Conservation (phyloP, 2,329 filamentous ascomycete genomes). For the Cladophialophora immunda region DNA sequence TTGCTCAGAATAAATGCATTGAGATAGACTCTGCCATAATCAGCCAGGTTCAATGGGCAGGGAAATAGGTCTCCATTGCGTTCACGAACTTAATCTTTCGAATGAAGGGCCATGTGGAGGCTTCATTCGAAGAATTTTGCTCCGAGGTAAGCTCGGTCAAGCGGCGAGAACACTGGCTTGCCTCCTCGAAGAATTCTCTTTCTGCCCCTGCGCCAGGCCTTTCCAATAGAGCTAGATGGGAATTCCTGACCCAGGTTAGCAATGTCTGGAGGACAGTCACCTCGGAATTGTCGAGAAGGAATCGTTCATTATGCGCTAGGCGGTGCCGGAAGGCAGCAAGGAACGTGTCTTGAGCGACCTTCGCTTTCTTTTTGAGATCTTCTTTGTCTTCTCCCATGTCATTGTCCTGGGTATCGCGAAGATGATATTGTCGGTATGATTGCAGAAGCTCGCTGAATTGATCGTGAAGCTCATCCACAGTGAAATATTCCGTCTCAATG, state of each 20-base stretch:
- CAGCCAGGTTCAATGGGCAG: not conserved
- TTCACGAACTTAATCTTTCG: constrained; percentile 19
- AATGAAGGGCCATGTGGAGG: constrained; percentile 22
- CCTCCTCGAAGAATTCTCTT: constrained; percentile 2
- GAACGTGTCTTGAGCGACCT: constrained; percentile 23
- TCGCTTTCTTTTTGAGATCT: constrained; percentile 15
- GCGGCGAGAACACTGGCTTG: constrained; percentile 2
- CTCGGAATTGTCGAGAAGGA: constrained; percentile 19
- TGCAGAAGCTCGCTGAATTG: constrained; percentile 21
- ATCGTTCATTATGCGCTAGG: constrained; percentile 10
- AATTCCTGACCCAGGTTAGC: constrained; percentile 11
- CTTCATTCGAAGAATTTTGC: constrained; percentile 4
- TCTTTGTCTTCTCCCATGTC: not conserved
- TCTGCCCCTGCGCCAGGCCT: not conserved
- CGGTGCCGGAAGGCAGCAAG: constrained; percentile 14
- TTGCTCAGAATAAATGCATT: constrained; percentile 21
- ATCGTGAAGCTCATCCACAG: constrained; percentile 13
- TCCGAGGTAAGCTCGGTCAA: constrained; percentile 21
- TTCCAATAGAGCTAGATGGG: constrained; percentile 10
- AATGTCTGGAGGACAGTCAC: constrained; percentile 22
- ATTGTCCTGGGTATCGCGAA: not conserved
- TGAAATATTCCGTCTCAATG: constrained; percentile 26
- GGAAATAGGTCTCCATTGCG: not conserved
- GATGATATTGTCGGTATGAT: constrained; percentile 21
- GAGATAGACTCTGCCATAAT: constrained; percentile 19